Percentiles rank a stretch among this genome's conserved stretches.
These are phyloP conservation scores for Ogataea populi-albae DNA, from an alignment of 805 yeast species.

Conservation along the genomic window DNA sequence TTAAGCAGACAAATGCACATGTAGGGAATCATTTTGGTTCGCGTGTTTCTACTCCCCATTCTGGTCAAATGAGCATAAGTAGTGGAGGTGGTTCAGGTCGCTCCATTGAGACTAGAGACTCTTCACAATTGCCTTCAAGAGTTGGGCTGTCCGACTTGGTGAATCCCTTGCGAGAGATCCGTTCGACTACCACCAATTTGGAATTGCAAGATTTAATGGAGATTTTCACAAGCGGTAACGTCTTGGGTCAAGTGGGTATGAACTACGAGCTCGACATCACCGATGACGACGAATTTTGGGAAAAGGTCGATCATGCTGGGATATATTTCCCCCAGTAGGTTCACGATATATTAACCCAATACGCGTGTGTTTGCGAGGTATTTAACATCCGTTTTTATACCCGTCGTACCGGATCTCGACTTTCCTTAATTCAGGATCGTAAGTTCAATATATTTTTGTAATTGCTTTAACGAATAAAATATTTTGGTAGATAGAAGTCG, in stretches of 20 bases:
- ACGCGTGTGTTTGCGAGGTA: no score
- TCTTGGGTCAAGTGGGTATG: not conserved
- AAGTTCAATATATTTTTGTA: no score
- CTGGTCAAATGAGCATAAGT: no score
- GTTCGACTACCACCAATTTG: conserved; percentile 1
- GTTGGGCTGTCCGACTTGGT: not conserved
- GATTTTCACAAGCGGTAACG: conserved; percentile 5
- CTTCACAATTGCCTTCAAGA: not conserved
- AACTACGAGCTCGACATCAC: conserved; percentile 5
- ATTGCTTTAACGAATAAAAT: no score
- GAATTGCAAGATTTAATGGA: conserved; percentile 13
- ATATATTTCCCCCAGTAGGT: no score
- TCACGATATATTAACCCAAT: not conserved
- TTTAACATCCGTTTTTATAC: no score
- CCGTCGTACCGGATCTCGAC: no score
- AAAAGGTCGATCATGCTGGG: conserved; percentile 7
- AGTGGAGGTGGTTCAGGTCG: not conserved
- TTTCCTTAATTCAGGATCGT: no score
- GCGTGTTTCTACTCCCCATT: not conserved
- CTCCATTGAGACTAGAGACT: not conserved
- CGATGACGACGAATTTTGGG: conserved; percentile 18
- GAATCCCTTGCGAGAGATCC: conserved; percentile 1
- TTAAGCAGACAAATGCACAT: not conserved
- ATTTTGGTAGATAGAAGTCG: no score
- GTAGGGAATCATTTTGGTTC: no score